Evolutionary conservation across 768 basidiomycete genomes (phyloP), one percentile per base, ranked within the genome.

Genomic region (Fibroporia radiculosa): DNA sequence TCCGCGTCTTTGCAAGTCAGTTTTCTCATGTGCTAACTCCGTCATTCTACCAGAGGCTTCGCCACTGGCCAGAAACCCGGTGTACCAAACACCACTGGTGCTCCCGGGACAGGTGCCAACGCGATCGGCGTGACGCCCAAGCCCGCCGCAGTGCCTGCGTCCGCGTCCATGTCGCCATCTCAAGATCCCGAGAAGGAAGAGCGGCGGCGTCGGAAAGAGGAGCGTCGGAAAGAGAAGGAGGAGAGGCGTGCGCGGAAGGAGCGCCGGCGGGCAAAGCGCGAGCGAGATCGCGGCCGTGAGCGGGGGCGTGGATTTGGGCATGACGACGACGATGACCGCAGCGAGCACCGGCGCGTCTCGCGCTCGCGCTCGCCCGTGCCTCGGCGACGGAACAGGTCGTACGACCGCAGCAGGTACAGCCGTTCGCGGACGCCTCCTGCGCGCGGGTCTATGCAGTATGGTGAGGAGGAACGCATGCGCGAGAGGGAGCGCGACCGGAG

Each of bases 161-260:
- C 53, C 3, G 44, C 49, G 19, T 52, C n/a, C n/a, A n/a, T n/a
- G n/a, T n/a, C 55, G 23, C 52, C 56, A 10, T 44, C 55, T 23
- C 55, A 52, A 16, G 52, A 44, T 1, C 34, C 48, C 3, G 59
- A 63, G 47, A 67, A 62, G 47, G 63, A 66, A 34, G 66, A 67
- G 42, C 54, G 54, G 31, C 56, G 56, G 13, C 51, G 47, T 35
- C 56, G 65, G 47, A 83, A 74, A 54, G 72, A 67, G 13, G 74
- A 75, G 44, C 67, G 70, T 27, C 82, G 75, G 57, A 80, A 77
- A 54, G 75, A 75, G 61, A 84, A 76, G 57, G 81, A 77, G 54
- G 75, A 75, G 61, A 80, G 73, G 54, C 67, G 72, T n/a, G 70
- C 66, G 4, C 69, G 66, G 47, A 82, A 77, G 58, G 77, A 78